phyloP scores from a whole-genome alignment of 495 filamentous ascomycete species.

The Stereocaulon alpinum region DNA sequence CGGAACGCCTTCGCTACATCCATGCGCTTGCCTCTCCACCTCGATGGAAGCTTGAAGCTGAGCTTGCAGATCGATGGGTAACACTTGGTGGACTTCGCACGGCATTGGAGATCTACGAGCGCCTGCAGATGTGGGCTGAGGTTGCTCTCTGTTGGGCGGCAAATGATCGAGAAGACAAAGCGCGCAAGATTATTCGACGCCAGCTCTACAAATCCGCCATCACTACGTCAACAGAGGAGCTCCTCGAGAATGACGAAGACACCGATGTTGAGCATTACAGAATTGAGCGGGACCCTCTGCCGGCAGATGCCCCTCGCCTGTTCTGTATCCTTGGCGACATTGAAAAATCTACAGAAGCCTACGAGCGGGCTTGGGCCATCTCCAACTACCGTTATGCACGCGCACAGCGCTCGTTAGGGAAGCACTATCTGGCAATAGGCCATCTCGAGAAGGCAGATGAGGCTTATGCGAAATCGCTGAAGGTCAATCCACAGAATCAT shows the following conservation, averaged over 20 bases:
- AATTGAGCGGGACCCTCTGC: slow-evolving; percentile 53
- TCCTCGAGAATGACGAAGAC: slow-evolving; percentile 37
- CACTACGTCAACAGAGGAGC: slow-evolving; percentile 19
- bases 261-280: slow-evolving; percentile 31
- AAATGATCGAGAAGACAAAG: slow-evolving; percentile 76
- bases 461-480: slow-evolving; percentile 66
- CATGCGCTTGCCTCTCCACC: slow-evolving; percentile 74
- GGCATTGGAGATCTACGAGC: slow-evolving; percentile 91
- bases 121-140: slow-evolving; percentile 91
- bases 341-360: slow-evolving; percentile 53
- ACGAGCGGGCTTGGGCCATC: slow-evolving; percentile 81
- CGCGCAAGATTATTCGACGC: slow-evolving; percentile 58
- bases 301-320: slow-evolving; percentile 73
- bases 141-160: slow-evolving; percentile 80
- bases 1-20: slow-evolving; percentile 70
- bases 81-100: slow-evolving; percentile 75
- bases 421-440: slow-evolving; percentile 55
- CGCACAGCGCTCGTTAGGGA: slow-evolving; percentile 77
- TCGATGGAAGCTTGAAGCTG: slow-evolving; percentile 86
- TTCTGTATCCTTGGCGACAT: slow-evolving; percentile 94
- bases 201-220: slow-evolving; percentile 49
- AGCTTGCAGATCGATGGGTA: slow-evolving; percentile 85
- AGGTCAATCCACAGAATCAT: slow-evolving; percentile 69
- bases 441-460: slow-evolving; percentile 60
- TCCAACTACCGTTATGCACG: slow-evolving; percentile 71